Base-by-base conservation (phyloP, 2,329 filamentous ascomycete species). In the Elsinoe australis region DNA sequence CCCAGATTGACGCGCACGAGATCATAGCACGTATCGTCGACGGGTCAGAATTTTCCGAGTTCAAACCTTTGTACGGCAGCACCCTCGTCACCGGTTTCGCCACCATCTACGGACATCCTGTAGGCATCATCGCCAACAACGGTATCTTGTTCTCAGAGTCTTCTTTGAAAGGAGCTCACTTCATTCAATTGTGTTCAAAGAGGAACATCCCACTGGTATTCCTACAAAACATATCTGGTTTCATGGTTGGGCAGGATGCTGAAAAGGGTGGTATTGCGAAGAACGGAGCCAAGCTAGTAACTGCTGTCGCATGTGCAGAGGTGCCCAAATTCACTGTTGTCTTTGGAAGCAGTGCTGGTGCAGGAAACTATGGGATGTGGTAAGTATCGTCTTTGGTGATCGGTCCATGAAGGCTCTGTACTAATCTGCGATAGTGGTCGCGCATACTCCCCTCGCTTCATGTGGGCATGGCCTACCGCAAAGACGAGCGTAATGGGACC, bases 381-480 rank as follows among this genome's bases (percentile, higher is more conserved):
- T 77, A 64, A 62, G 73, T 71, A 12, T 14, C 7, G 3, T 38
- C 2, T 4, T 15, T 41, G 5, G n/a, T 9, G 14, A 8, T 7
- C 3, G 15, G 6, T 44, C 7, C 38, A 28, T 42, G 4, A 9
- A 4, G 7, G 10, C 6, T 26, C 19, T 42, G 3, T 45, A 19
- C 24, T 33, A 22, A 45, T n/a, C 1, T 19, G 2, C 14, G 22
- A 33, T 51, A 78, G 87, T 62, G 92, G 92, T 17, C 78, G 92
- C 44, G 90, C 92, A 1, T 98, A 95, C 67, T 80, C 79, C n/a
- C 90, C 90, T 0, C 75, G 88, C 9, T 87, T 96, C 65, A 68
- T 96, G 52, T 95, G 87, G 81, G 94, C 90, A 75, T 98, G 92
- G 92, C 92, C 92, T 32, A 95, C 94, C 58, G 88, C 92, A n/a